Evolutionary conservation across 73 alveolate genomes (phyloP).

Genomic region (Tetrahymena borealis): DNA sequence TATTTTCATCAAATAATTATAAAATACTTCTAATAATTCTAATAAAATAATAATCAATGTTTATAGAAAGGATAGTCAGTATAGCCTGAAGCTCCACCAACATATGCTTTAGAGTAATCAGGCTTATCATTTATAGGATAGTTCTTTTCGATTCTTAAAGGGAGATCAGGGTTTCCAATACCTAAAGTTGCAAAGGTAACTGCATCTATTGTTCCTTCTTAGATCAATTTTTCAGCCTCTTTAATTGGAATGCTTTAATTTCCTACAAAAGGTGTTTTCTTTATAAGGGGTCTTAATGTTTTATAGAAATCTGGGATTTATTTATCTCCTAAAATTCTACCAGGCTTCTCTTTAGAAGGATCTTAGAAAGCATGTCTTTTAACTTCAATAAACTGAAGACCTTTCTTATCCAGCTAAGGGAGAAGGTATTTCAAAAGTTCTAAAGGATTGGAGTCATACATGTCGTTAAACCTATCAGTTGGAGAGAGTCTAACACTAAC

Average conservation of each 20-base stretch:
- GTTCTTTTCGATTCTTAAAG: slow-evolving; percentile 9
- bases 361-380: background rate
- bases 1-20: too few species aligned
- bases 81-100: slow-evolving; percentile 27
- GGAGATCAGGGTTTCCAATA: slow-evolving; percentile 18
- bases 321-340: slow-evolving; percentile 6
- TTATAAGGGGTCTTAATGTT: slow-evolving; percentile 25
- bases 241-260: slow-evolving; percentile 5
- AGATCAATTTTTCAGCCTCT: slow-evolving; percentile 9
- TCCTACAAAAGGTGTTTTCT: slow-evolving; percentile 5
- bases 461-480: background rate
- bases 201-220: slow-evolving; percentile 1
- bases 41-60: too few species aligned
- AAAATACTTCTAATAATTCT: too few species aligned
- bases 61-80: slow-evolving; percentile 39
- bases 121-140: background rate
- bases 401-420: background rate
- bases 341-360: slow-evolving; percentile 5
- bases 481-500: background rate
- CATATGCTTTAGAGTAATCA: slow-evolving; percentile 7
- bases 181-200: slow-evolving; percentile 18
- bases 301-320: slow-evolving; percentile 3
- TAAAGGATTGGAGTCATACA: background rate
- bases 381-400: background rate
- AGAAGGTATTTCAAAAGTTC: background rate